Evolutionary conservation across 1,139 yeast species (phyloP), one percentile per base, ranked within the genome.

Genomic region (Yamadazyma triangularis): DNA sequence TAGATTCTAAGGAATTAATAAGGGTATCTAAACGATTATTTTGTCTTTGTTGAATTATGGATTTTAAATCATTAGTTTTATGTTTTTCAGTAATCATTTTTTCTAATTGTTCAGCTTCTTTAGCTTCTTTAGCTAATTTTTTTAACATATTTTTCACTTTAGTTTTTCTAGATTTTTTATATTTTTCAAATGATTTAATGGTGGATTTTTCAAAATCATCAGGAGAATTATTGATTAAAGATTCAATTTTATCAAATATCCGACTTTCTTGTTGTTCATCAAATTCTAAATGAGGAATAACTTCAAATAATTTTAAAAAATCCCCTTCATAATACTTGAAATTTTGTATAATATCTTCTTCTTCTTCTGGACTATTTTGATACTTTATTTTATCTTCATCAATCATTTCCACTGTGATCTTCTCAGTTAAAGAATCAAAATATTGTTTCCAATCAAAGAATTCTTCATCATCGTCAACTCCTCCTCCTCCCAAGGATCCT

Each of bases 231-330:
- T 68, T 61, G 15, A 86, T 70, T n/a, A 63, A 70, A 27, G 60
- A 69, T 25, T 69, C 64, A 20, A 86, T 71, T 3, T 78, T 64
- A 3, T 52, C 53, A 37, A 71, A 73, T 16, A 84, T 69, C 23
- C 96, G 66, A 30, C 56, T 56, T 43, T 81, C 88, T 42, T 78
- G 83, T 5, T 58, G 69, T 32, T 64, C 73, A n/a, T 68, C 66
- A 30, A 79, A 70, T 39, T 81, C 88, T 31, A 83, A 68, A 54
- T 87, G 95, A 11, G 93, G 83, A 6, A 87, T 79, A 27, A 69
- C 67, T 51, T 85, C 95, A 50, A 86, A 82, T 11, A 87, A 58
- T 36, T 67, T 64, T 30, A 79, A 61, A 47, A 86, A 73, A 46
- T 84, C 85, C 4, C 95, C 95, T 16, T 80, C 73, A 39, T 73